Base-by-base conservation (phyloP, 2,329 filamentous ascomycete species). In the Madurella fahalii region DNA sequence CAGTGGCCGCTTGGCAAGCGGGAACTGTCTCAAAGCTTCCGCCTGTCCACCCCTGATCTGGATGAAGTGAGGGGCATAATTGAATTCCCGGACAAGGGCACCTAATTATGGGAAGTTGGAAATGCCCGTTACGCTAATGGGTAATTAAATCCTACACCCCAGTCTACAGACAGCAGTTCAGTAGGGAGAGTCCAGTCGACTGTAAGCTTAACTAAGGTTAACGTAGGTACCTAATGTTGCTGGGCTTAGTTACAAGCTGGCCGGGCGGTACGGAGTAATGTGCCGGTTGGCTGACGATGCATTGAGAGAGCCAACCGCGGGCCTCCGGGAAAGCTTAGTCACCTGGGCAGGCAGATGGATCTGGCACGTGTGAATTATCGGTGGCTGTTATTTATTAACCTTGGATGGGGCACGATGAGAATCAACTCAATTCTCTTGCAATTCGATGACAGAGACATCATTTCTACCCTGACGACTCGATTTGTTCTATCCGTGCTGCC, bases 1-100 rank as follows among this genome's bases (percentile, higher is more conserved):
- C 53, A 57, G 52, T 50, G 17, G 53, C 11, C 48, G 52, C 57
- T 61, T 58, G 59, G 59, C 57, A 53, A 15, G 47, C 54, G 58
- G 56, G 30, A 57, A 41, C 50, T 54, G 52, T 58, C 52, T 58
- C 53, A 57, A 53, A 37, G 44, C 51, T 40, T 44, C 52, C 52
- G 54, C 46, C 42, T 31, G 44, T n/a, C 42, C 31, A 43, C 40
- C 39, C 49, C 51, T 46, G 51, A 54, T 54, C 46, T 57, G 49
- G 54, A 52, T 47, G 46, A 47, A 43, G 42, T 51, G 54, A 57
- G 49, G 48, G 54, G 47, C 48, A 16, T 45, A 49, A 4, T 25
- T 25, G 25, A 25, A 25, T 25, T 25, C 25, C 25, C 25, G 4
- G 25, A 25, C 25, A 25, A 25, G 25, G 25, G 25, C 3, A 25